phyloP scores from a whole-genome alignment of 441 rosid species.

The Erodium trifolium region DNA sequence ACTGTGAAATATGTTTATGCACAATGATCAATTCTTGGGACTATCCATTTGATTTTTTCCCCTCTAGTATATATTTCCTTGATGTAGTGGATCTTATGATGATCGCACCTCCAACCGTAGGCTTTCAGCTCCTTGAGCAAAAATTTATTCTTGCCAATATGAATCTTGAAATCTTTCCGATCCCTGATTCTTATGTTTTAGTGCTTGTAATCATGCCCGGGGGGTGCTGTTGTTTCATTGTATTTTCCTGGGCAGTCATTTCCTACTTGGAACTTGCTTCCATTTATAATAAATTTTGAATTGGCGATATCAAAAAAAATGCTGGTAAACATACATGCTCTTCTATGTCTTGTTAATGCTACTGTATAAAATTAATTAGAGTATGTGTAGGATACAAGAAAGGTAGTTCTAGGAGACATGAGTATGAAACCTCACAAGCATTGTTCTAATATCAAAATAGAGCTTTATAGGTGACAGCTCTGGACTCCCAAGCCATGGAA shows the following conservation, averaged over 20 bases:
- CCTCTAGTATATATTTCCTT: background rate
- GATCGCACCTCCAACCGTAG: background rate
- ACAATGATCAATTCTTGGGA: background rate
- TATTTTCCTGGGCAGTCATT: too few species aligned
- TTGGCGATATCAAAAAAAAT: background rate
- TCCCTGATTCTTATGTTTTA: conserved; percentile 1
- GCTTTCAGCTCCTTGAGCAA: conserved; percentile 7
- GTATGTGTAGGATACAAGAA: background rate
- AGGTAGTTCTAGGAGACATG: conserved; percentile 1
- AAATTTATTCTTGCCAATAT: background rate
- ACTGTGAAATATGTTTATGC: conserved; percentile 2
- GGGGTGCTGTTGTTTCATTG: too few species aligned
- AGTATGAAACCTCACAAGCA: conserved; percentile 2
- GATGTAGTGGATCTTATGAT: background rate
- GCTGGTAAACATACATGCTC: background rate
- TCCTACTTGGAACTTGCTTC: too few species aligned
- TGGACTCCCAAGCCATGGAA: background rate
- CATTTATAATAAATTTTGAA: too few species aligned
- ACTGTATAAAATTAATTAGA: background rate
- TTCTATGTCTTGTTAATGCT: background rate
- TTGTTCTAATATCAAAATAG: background rate
- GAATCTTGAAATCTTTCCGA: background rate
- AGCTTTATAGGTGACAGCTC: conserved; percentile 2
- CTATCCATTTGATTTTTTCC: background rate
- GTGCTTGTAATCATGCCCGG: too few species aligned